Evolutionary conservation across 2,329 filamentous ascomycete species (phyloP).

Genomic region (Ophiosphaerella korrae): DNA sequence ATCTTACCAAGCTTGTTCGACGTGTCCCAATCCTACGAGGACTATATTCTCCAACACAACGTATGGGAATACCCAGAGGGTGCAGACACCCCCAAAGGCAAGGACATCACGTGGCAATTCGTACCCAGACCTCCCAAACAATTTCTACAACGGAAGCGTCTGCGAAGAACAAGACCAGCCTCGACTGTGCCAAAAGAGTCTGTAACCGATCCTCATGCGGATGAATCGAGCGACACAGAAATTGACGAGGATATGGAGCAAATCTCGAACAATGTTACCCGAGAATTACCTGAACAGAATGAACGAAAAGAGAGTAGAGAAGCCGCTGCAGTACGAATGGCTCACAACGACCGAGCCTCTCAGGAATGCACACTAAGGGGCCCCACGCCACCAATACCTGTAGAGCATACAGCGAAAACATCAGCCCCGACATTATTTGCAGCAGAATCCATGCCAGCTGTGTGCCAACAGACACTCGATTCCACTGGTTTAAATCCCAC

Average conservation of each 20-base stretch:
- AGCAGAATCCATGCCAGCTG: background rate
- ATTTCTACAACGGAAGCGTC: background rate
- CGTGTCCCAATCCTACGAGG: conserved; percentile 34
- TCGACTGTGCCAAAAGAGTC: background rate
- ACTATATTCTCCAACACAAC: conserved; percentile 30
- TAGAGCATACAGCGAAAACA: background rate
- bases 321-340: too few relatives aligned
- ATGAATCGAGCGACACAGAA: background rate
- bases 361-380: background rate
- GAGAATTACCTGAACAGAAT: too few relatives aligned
- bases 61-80: conserved; percentile 26
- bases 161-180: background rate
- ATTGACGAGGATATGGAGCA: background rate
- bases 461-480: background rate
- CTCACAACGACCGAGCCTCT: background rate
- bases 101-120: conserved; percentile 28
- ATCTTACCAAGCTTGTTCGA: conserved; percentile 39
- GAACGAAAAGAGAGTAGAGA: too few relatives aligned
- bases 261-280: background rate
- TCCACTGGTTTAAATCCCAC: background rate
- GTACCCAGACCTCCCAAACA: conserved; percentile 24
- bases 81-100: conserved; percentile 18
- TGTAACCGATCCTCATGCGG: background rate
- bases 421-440: too few relatives aligned
- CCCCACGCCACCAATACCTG: background rate